These are phyloP conservation scores for Cinnamomum micranthum DNA, from an alignment of 164 flowering plant genomes.

Conservation along the genomic window DNA sequence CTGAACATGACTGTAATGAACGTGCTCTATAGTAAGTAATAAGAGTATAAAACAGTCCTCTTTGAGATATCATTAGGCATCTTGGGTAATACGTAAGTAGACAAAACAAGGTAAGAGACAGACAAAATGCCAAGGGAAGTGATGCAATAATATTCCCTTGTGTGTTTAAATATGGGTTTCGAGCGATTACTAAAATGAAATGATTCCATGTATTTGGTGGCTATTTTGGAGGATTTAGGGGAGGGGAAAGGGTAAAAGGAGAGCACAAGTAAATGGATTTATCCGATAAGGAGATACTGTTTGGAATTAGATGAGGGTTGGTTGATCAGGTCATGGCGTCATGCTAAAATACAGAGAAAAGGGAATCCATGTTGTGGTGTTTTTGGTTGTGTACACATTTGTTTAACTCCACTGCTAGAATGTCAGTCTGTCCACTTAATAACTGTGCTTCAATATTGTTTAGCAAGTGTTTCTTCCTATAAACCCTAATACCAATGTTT, in stretches of 20 bases:
- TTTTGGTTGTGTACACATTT: constrained; percentile 24
- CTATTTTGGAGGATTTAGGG: constrained; percentile 47
- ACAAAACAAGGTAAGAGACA: constrained; percentile 34
- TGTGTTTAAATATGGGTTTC: constrained; percentile 22
- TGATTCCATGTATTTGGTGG: constrained; percentile 55
- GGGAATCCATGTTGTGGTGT: constrained; percentile 60
- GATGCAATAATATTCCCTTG: constrained; percentile 46
- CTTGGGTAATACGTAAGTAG: constrained; percentile 23
- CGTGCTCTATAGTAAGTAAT: background rate
- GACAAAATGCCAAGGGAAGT: constrained; percentile 23
- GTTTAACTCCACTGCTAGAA: constrained; percentile 30
- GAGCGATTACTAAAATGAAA: constrained; percentile 35
- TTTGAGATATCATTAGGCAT: constrained; percentile 5
- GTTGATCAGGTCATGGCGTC: constrained; percentile 18
- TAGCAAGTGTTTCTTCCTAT: constrained; percentile 7
- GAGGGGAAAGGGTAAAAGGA: constrained; percentile 20
- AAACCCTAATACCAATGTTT: background rate
- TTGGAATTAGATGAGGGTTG: constrained; percentile 7
- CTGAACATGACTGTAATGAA: background rate
- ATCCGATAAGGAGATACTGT: constrained; percentile 8
- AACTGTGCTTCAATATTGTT: constrained; percentile 34
- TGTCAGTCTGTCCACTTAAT: constrained; percentile 45
- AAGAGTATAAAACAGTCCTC: background rate
- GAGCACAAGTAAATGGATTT: constrained; percentile 48
- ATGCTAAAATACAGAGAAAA: constrained; percentile 36